Base-by-base conservation (phyloP, 2,329 filamentous ascomycete species). In the Alternaria viburni region DNA sequence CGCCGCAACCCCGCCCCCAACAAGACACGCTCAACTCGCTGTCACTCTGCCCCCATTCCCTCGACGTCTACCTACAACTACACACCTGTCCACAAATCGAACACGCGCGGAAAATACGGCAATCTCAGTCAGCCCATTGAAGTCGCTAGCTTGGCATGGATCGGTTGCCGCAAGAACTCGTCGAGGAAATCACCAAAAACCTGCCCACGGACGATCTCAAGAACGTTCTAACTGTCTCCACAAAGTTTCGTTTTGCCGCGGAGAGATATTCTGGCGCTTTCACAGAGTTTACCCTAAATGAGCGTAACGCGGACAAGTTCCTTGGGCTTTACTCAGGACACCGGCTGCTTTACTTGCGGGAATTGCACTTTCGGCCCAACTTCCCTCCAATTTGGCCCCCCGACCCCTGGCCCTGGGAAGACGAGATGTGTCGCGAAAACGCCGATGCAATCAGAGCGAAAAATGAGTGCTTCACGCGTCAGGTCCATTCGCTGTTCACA, bases 251-350 rank as follows among this genome's bases (percentile, higher is more conserved):
- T 23, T 47, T 13, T 41, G 55, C 62, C 6, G 54, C 70, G 8
- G 70, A 72, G 44, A 57, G 47, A 17, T 57, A 65, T 26, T 69
- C 68, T 26, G 59, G 57, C 17, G 63, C 61, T 4, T 70, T 64
- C 21, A 32, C 19, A 6, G 26, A 59, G 6, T 64, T 65, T 9
- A 46, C 32, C 8, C 19, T 72, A 5, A 58, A 17, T 12, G 43
- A 62, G 19, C 41, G 57, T 10, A 68, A 56, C 23, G 41, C 21
- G 6, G 52, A 46, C 5, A 44, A 61, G 41, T 70, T 72, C 30
- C 2, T 66, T n/a, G n/a, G 13, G 4, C n/a, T 32, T 13, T 69
- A 62, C 47, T 59, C 58, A 23, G 44, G 61, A 15, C 57, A 57
- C 19, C 67, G 69, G 15, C 56, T 51, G 45, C 61, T 51, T 65